These are phyloP conservation scores for Speleostelium caveatum DNA, from an alignment of 78 protist genomes.

Conservation along the genomic window DNA sequence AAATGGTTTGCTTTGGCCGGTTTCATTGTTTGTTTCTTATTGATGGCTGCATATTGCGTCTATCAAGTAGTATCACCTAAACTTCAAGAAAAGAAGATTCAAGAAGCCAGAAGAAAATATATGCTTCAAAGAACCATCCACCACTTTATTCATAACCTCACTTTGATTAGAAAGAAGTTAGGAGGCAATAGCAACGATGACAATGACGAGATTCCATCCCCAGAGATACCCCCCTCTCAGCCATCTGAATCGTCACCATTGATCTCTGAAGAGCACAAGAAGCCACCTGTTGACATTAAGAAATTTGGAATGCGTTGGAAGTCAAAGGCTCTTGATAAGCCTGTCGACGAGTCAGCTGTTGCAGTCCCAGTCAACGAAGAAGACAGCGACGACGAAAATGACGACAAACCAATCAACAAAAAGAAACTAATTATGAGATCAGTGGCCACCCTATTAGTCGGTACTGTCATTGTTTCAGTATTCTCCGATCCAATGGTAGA, in stretches of 20 bases:
- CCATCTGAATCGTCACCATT: slow-evolving; percentile 28
- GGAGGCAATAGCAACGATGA: too few species aligned
- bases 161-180: slow-evolving; percentile 1
- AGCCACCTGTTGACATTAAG: slow-evolving; percentile 43
- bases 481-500: slow-evolving; percentile 95
- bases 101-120: slow-evolving; percentile 36
- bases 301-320: slow-evolving; percentile 66
- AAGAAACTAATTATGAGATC: slow-evolving; percentile 26
- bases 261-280: slow-evolving; percentile 20
- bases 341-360: slow-evolving; percentile 2
- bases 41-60: slow-evolving; percentile 59
- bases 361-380: slow-evolving; percentile 45
- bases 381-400: slow-evolving; percentile 76
- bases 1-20: slow-evolving; percentile 82
- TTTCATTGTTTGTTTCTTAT: slow-evolving; percentile 10
- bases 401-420: slow-evolving; percentile 64
- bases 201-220: too few species aligned
- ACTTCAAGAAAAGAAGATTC: slow-evolving; percentile 49
- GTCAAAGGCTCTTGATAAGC: slow-evolving; percentile 33
- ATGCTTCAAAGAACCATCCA: slow-evolving; percentile 22
- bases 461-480: slow-evolving; percentile 82
- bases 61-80: slow-evolving; percentile 78
- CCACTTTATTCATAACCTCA: slow-evolving; percentile 58
- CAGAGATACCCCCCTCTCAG: background rate
- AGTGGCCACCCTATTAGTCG: slow-evolving; percentile 40